Evolutionary conservation across 1,284 basidiomycete species (phyloP).

Genomic region (Pseudomicrostroma phylloplanum): DNA sequence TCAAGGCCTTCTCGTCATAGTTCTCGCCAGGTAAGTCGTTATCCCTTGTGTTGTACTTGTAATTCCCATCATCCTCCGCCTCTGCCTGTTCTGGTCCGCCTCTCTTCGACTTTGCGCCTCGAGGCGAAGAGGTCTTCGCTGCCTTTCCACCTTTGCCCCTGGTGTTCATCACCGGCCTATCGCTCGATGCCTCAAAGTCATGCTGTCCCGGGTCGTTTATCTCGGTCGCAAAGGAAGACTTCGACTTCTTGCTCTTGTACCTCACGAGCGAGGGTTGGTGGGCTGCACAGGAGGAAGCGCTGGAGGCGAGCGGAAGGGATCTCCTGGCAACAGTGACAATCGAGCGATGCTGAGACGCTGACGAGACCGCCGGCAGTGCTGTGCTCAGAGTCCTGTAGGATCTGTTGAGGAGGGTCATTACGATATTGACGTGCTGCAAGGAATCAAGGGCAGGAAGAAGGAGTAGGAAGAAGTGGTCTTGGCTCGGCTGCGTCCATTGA

Average conservation of each 20-base stretch:
- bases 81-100: conserved; percentile 15
- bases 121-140: conserved; percentile 18
- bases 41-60: conserved; percentile 27
- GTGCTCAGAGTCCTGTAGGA: too few species aligned
- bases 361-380: background rate
- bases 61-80: conserved; percentile 10
- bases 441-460: too few species aligned
- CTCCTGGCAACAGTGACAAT: background rate
- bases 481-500: too few species aligned
- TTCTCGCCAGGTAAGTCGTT: conserved; percentile 33
- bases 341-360: background rate
- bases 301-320: background rate
- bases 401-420: too few species aligned
- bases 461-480: too few species aligned
- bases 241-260: conserved; percentile 1
- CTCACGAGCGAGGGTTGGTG: background rate
- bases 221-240: background rate
- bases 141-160: conserved; percentile 36
- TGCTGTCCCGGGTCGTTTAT: conserved; percentile 11
- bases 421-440: too few species aligned
- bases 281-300: background rate
- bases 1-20: conserved; percentile 27
- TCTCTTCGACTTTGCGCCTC: conserved; percentile 23
- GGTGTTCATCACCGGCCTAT: conserved; percentile 41
- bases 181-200: conserved; percentile 23